phyloP scores from a whole-genome alignment of 73 alveolate species.

The Effrenium voratum region DNA sequence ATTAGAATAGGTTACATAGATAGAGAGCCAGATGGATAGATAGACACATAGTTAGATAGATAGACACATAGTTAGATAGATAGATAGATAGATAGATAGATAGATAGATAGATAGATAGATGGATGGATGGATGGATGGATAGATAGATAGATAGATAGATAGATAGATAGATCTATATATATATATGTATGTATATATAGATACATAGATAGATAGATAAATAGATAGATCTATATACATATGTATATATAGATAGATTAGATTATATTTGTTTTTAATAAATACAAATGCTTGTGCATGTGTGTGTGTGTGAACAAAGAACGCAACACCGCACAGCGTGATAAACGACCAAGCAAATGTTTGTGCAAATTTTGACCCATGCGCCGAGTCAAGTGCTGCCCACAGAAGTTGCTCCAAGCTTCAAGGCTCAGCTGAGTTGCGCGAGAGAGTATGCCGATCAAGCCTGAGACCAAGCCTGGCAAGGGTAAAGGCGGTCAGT shows the following conservation, averaged over 20 bases:
- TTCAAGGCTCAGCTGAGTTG: no score
- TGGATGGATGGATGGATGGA: neutral
- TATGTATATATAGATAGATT: neutral
- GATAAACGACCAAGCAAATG: no score
- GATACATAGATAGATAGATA: neutral
- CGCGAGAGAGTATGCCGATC: no score
- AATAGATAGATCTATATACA: neutral
- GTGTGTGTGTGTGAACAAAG: neutral
- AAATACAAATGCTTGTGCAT: neutral
- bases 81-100: neutral
- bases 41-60: neutral
- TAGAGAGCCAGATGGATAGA: neutral
- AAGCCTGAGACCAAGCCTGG: no score
- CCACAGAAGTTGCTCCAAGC: no score
- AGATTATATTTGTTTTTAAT: neutral
- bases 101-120: neutral
- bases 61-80: neutral
- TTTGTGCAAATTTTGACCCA: no score
- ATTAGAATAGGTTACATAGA: no score
- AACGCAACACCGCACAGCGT: neutral
- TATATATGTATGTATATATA: neutral
- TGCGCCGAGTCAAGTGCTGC: no score
- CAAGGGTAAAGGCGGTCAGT: no score
- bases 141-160: neutral
- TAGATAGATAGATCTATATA: no score